phyloP scores from a whole-genome alignment of 306 rosid species.

The Cucurbita ficifolia region DNA sequence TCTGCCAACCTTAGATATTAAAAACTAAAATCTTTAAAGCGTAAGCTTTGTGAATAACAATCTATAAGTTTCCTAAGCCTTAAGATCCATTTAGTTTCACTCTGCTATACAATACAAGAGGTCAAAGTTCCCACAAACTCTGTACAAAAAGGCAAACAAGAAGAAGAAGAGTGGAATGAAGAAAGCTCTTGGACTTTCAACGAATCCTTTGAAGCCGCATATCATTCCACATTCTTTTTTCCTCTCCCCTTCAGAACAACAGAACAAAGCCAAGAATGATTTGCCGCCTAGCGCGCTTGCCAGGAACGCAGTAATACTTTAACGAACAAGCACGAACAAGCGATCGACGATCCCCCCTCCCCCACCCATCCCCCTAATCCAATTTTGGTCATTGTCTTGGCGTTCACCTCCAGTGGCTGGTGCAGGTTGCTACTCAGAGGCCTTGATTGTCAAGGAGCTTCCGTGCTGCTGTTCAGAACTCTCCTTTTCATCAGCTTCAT shows the following conservation, averaged over 20 bases:
- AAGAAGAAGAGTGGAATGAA: neutral
- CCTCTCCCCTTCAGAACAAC: neutral
- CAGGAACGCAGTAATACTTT: conserved; percentile 17
- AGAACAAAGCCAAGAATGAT: conserved; percentile 90
- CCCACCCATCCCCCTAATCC: neutral
- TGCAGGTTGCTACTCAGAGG: conserved; percentile 49
- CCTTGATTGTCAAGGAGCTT: conserved; percentile 34
- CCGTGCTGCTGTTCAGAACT: conserved; percentile 49
- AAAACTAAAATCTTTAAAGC: neutral
- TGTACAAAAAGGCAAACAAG: neutral
- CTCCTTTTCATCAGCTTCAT: conserved; percentile 23
- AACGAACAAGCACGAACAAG: conserved; percentile 9
- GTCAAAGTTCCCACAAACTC: neutral
- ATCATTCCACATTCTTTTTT: neutral
- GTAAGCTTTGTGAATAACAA: neutral
- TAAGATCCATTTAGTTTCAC: neutral
- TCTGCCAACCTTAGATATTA: neutral
- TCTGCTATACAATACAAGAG: neutral
- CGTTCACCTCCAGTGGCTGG: conserved; percentile 39
- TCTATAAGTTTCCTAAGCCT: neutral
- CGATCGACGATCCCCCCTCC: conserved; percentile 2
- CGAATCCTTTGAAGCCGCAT: neutral
- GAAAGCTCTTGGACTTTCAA: neutral
- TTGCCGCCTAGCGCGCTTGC: conserved; percentile 62
- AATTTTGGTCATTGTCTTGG: conserved; percentile 14